These are phyloP conservation scores for Rhododendron vialii DNA, from an alignment of 148 eudicot species.

Conservation along the genomic window DNA sequence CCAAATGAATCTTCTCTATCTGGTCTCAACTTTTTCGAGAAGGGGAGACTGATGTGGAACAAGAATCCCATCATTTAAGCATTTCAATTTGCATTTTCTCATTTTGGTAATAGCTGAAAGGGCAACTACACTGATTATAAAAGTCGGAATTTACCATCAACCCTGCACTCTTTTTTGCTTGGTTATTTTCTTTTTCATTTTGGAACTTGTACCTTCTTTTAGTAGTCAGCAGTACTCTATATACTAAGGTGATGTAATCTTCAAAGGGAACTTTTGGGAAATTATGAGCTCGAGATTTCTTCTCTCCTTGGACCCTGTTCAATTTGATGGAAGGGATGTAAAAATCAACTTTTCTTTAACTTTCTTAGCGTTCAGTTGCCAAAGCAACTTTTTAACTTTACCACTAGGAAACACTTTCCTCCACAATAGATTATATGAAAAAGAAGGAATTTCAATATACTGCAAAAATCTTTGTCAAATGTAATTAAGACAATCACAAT, in stretches of 20 bases:
- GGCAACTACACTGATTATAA: too few species aligned
- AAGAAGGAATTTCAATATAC: not conserved
- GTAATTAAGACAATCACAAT: too few species aligned
- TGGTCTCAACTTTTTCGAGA: too few species aligned
- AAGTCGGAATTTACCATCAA: not conserved
- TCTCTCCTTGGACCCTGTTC: not conserved
- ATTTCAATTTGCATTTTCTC: too few species aligned
- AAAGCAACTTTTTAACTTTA: too few species aligned
- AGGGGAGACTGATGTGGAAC: too few species aligned
- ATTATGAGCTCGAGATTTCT: not conserved
- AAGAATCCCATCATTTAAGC: too few species aligned
- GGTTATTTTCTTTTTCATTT: not conserved
- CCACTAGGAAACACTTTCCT: not conserved
- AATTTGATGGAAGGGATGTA: not conserved
- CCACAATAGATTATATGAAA: not conserved
- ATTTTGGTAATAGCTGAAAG: too few species aligned
- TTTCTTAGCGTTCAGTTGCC: not conserved
- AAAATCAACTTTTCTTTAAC: not conserved
- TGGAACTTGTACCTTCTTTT: not conserved
- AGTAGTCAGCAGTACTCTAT: not conserved
- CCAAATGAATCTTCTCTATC: too few species aligned
- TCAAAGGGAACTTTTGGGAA: too few species aligned
- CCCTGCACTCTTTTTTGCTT: not conserved
- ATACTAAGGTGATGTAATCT: not conserved
- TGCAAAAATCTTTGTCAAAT: not conserved